Percentiles rank a stretch among this genome's conserved stretches.
These are phyloP conservation scores for Irpex rosettiformis DNA, from an alignment of 1,284 basidiomycete genomes.

Conservation along the genomic window DNA sequence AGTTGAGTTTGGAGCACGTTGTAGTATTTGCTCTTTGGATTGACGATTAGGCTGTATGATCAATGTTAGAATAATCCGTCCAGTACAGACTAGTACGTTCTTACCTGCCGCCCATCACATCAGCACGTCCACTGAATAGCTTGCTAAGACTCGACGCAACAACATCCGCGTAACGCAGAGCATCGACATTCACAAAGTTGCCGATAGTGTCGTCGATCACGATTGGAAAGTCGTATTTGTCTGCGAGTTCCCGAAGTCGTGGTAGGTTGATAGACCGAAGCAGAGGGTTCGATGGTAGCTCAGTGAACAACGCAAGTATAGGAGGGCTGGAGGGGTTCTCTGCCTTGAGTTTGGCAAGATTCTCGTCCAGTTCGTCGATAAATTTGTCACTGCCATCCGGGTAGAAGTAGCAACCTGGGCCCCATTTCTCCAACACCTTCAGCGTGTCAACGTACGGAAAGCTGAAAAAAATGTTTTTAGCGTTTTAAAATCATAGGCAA, in stretches of 20 bases:
- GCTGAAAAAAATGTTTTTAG: conserved; percentile 38
- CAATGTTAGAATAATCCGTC: conserved; percentile 4
- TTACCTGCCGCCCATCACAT: conserved; percentile 97
- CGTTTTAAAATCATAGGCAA: not conserved
- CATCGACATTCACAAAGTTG: conserved; percentile 94
- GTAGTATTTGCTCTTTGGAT: conserved; percentile 76
- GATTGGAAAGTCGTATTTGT: conserved; percentile 86
- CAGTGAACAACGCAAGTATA: conserved; percentile 72
- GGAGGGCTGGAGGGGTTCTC: conserved; percentile 44
- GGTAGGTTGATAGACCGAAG: conserved; percentile 81
- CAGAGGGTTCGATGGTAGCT: conserved; percentile 95
- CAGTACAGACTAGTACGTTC: too few relatives aligned
- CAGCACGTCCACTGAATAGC: conserved; percentile 92
- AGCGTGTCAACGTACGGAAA: conserved; percentile 98
- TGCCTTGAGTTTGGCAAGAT: conserved; percentile 50
- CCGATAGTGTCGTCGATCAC: conserved; percentile 98
- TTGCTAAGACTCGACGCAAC: conserved; percentile 95
- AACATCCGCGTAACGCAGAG: conserved; percentile 87
- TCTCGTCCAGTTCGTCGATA: conserved; percentile 66
- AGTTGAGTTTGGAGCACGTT: conserved; percentile 59
- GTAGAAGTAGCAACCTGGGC: conserved; percentile 90
- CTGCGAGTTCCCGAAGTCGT: conserved; percentile 79
- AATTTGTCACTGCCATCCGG: conserved; percentile 80
- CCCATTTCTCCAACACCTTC: conserved; percentile 96
- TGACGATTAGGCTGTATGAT: conserved; percentile 70